Base-by-base conservation (phyloP, 2,329 filamentous ascomycete species). In the Davidsoniella neocaledoniae region DNA sequence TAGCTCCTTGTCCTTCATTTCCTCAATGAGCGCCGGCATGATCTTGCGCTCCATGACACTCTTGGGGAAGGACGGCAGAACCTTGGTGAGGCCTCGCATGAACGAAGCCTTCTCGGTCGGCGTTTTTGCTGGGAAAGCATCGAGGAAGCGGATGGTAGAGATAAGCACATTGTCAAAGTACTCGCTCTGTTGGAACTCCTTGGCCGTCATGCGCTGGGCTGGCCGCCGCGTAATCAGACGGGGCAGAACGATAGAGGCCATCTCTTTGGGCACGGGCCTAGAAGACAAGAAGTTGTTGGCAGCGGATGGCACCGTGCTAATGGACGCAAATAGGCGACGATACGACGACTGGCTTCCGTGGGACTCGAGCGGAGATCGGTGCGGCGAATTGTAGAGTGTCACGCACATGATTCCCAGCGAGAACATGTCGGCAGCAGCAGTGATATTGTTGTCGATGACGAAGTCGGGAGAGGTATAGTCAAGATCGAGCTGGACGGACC, bases 91-190 rank as follows among this genome's bases (percentile, higher is more conserved):
- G 0, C 91, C 91, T 49, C 86, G 79, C 74, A 98, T 77, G 62
- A 98, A 98, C 52, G 87, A 81, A 5, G 82, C 74, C 62, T 98
- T 98, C 60, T 98, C 91, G 54, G 78, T 84, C 0, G 85, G 74
- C 1, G 87, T 94, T 67, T 98, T 98, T 33, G 86, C 85, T 0
- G 91, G 90, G 53, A 98, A 77, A 0, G 81, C 76, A 58, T 98
- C 91, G 23, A 98, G 69, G 60, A 98, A 98, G 10, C 91, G 84
- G 54, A 98, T 94, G 0, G 91, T 95, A 0, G 88, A 94, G 19
- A 98, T 86, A 4, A 98, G 71, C 43, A 96, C 85, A 59, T 96
- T 98, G 65, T 98, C 87, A 61, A 98, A 98, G 62, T 93, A 98
- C 56, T 86, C 81, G 59, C 87, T 93, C 63, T 95, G 79, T 61